Base-by-base conservation (phyloP, 1,284 basidiomycete genomes). In the Malassezia psittaci region DNA sequence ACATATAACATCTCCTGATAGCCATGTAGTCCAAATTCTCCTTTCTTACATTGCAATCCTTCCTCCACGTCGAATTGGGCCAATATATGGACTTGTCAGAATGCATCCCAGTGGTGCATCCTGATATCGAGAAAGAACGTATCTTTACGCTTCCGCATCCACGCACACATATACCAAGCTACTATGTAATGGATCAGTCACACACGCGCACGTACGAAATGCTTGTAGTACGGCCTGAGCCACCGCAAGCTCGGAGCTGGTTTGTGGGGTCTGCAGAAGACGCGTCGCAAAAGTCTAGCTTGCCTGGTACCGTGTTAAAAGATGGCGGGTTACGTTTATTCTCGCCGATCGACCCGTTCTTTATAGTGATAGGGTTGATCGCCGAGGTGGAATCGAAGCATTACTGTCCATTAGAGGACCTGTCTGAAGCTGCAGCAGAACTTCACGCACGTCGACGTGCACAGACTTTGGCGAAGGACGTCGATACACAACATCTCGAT, bases 131-230 rank as follows among this genome's bases (percentile, higher is more conserved):
- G 15, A 19, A 45, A 15, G 24, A 24, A 33, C 43, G 24, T 39
- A 32, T 57, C 9, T 43, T 47, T 10, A 47, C 41, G 33, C 51
- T 57, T 10, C 55, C 55, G 39, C 55, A 57, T 24, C 55, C 55
- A 8, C 44, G 36, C 35, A 19, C 44, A 11, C 45, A 42, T 21
- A 40, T 35, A 24, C 55, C 55, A 13, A 42, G 44, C n/a, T 57
- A 57, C 40, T 57, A 38, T 43, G 43, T 35, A 19, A 15, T 48
- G 37, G 16, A 19, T 1, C 32, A 55, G 1, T 12, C 29, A 16
- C 12, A n/a, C 1, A 8, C 19, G 15, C n/a, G 11, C 7, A 10
- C 37, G 38, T 57, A 52, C 46, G 55, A 57, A 34, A 35, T 57
- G 33, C 39, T 57, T 11, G 40, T 52, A 16, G 48, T 50, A 38